Base-by-base conservation (phyloP, 2,329 filamentous ascomycete genomes). In the Fusarium sp. region DNA sequence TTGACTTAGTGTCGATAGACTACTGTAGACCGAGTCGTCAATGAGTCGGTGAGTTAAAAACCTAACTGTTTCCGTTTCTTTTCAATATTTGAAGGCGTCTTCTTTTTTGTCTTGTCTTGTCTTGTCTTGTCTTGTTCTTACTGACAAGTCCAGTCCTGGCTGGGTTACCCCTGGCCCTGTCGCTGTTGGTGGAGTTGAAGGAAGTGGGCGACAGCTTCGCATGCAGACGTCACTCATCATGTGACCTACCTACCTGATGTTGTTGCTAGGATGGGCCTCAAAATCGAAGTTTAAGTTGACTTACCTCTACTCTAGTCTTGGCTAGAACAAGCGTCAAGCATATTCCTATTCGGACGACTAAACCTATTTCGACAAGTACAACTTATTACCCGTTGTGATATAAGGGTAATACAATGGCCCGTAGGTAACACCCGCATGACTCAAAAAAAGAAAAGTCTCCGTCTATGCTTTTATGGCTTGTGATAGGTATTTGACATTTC, bases 201-300 rank as follows among this genome's bases (percentile, higher is more conserved):
- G 25, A 44, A 64, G 51, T 65, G 57, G 70, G 65, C 62, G 65
- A 65, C 72, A 74, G 63, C 41, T 48, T 49, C 64, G 52, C 72
- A 59, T 66, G 72, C 72, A 74, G 73, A 64, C 55, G 58, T 60
- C 61, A 57, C 29, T n/a, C 49, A 67, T 74, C 72, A 74, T 75
- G 72, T 74, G 72, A 74, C 44, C 46, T 24, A 40, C 30, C 37
- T 57, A 40, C 30, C 37, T 57, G 42, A 41, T 37, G 16, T 22
- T 32, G n/a, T 20, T 53, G 24, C 49, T 42, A 40, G 58, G 62
- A 53, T 60, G 56, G 52, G 41, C 44, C 47, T 42, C 49, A 32
- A 30, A 25, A 51, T 24, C 24, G 30, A 48, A 48, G 45, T 49
- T 37, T 57, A 32, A 57, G 37, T 25, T 46, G 40, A 46, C 27